Conservation (phyloP, 2,329 filamentous ascomycete species). For the Macroventuria anomochaeta region DNA sequence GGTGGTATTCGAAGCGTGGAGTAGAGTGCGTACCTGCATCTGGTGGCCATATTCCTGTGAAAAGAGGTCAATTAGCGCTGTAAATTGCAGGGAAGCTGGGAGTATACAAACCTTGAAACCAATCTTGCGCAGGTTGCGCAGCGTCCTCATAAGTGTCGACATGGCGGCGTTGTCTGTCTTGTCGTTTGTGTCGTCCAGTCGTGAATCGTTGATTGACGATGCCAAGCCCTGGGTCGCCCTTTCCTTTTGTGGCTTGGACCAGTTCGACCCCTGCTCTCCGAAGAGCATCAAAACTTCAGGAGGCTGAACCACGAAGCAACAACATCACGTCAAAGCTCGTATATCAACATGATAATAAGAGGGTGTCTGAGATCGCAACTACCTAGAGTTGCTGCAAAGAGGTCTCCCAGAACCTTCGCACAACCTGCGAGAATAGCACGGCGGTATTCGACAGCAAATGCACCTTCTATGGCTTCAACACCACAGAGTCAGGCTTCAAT, state of each 20-base stretch:
- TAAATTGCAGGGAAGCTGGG: slow-evolving; percentile 16
- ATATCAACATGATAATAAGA: slow-evolving; percentile 45
- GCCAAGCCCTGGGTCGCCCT: slow-evolving; percentile 28
- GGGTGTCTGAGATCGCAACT: slow-evolving; percentile 34
- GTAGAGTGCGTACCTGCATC: slow-evolving; percentile 74
- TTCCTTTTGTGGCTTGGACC: slow-evolving; percentile 16
- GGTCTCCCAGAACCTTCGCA: slow-evolving; percentile 23
- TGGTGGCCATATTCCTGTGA: slow-evolving; percentile 86
- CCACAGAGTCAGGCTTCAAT: slow-evolving; percentile 59
- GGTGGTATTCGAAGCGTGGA: slow-evolving; percentile 30
- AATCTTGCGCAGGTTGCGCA: slow-evolving; percentile 85
- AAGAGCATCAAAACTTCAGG: slow-evolving; percentile 38
- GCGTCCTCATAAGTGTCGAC: slow-evolving; percentile 88
- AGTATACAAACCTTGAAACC: slow-evolving; percentile 75
- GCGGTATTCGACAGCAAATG: slow-evolving; percentile 44
- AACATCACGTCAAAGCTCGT: neutral
- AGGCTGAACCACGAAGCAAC: slow-evolving; percentile 13
- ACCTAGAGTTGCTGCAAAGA: slow-evolving; percentile 26
- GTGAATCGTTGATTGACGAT: slow-evolving; percentile 31
- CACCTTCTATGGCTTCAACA: slow-evolving; percentile 35
- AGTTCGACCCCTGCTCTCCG: slow-evolving; percentile 14
- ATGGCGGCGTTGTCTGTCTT: slow-evolving; percentile 62
- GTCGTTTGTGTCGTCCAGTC: slow-evolving; percentile 24
- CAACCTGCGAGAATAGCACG: slow-evolving; percentile 24
- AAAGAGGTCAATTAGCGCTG: slow-evolving; percentile 41